These are phyloP conservation scores for Articulospora tetracladia DNA, from an alignment of 495 filamentous ascomycete species.

Conservation along the genomic window DNA sequence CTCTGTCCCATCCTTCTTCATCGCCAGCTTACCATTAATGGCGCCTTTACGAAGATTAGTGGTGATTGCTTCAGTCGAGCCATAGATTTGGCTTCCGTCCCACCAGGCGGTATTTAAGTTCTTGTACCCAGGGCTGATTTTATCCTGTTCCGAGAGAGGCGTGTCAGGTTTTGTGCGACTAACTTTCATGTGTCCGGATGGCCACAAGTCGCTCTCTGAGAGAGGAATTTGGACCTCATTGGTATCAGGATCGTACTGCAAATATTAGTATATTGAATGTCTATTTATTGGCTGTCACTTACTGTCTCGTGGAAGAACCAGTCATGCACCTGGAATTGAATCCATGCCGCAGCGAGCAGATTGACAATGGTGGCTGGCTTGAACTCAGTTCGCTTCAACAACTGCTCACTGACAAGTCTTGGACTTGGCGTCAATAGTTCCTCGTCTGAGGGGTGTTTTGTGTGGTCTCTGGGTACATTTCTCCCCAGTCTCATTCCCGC, in stretches of 20 bases:
- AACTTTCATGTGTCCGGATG: conserved; percentile 28
- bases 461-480: conserved; percentile 32
- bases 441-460: conserved; percentile 30
- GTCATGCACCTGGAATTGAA: conserved; percentile 43
- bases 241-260: conserved; percentile 14
- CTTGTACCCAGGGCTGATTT: conserved; percentile 32
- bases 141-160: conserved; percentile 29
- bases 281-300: neutral
- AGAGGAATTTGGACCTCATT: conserved; percentile 30
- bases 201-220: conserved; percentile 28
- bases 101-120: conserved; percentile 42
- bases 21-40: conserved; percentile 32
- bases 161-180: conserved; percentile 27
- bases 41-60: conserved; percentile 25
- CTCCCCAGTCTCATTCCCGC: conserved; percentile 38
- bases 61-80: conserved; percentile 33
- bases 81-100: conserved; percentile 43
- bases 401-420: conserved; percentile 31
- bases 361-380: conserved; percentile 40
- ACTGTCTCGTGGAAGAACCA: conserved; percentile 35
- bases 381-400: conserved; percentile 34
- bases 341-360: conserved; percentile 42
- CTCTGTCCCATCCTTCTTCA: conserved; percentile 23
- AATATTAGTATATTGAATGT: neutral
- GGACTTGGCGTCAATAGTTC: conserved; percentile 40